phyloP scores from a whole-genome alignment of 495 filamentous ascomycete genomes.

The Staphylotrichum longicolle region DNA sequence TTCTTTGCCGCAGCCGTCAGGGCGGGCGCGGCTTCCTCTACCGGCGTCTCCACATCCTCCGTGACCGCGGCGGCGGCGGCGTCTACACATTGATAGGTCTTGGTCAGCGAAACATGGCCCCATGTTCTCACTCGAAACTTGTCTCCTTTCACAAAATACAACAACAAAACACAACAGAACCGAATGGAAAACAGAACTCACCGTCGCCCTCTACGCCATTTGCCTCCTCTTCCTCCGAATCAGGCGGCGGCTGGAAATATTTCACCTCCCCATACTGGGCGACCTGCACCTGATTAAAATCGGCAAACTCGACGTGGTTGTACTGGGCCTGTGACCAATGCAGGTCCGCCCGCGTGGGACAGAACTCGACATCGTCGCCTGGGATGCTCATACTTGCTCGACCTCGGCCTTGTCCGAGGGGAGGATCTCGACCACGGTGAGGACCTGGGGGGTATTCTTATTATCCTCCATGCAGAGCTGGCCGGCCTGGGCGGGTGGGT shows the following conservation, averaged over 20 bases:
- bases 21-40: conserved; percentile 19
- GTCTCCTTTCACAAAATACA: not conserved
- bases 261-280: conserved; percentile 41
- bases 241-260: conserved; percentile 34
- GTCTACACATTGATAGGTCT: not conserved
- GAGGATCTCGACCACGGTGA: conserved; percentile 36
- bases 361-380: conserved; percentile 39
- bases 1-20: conserved; percentile 23
- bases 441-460: conserved; percentile 42
- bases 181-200: conserved; percentile 6
- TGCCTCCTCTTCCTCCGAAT: conserved; percentile 36
- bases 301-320: conserved; percentile 42
- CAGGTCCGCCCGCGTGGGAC: conserved; percentile 38
- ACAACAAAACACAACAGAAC: not conserved
- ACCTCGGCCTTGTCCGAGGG: conserved; percentile 36
- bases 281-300: conserved; percentile 40
- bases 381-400: conserved; percentile 41
- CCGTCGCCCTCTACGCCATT: conserved; percentile 25
- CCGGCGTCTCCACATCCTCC: conserved; percentile 9
- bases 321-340: conserved; percentile 36
- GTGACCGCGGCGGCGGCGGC: not conserved
- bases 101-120: not conserved
- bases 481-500: not conserved
- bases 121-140: not conserved
- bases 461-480: conserved; percentile 43